Conservation (phyloP, 1,139 yeast species). For the Pichia sp. region DNA sequence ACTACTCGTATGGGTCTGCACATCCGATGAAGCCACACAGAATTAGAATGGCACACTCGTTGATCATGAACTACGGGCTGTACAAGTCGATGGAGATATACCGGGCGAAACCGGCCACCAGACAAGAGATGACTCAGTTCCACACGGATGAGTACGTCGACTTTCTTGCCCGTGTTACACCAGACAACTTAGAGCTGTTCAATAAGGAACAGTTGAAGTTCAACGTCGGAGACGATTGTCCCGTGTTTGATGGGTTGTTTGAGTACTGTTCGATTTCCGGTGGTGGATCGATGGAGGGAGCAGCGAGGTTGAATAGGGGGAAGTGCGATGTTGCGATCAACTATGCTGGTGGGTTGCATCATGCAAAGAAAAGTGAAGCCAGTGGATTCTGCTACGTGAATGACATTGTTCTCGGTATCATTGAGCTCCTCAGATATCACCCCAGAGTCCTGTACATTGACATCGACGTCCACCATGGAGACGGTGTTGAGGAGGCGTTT, state of each 20-base stretch:
- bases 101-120: slow-evolving; percentile 93
- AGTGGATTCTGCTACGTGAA: slow-evolving; percentile 94
- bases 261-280: slow-evolving; percentile 84
- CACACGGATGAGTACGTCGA: slow-evolving; percentile 97
- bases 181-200: slow-evolving; percentile 88
- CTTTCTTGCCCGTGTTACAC: slow-evolving; percentile 86
- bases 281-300: slow-evolving; percentile 92
- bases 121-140: slow-evolving; percentile 97
- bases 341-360: slow-evolving; percentile 97
- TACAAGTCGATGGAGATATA: slow-evolving; percentile 97
- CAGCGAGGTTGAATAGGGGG: slow-evolving; percentile 74
- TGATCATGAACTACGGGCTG: slow-evolving; percentile 94
- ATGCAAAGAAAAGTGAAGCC: slow-evolving; percentile 91
- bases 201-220: slow-evolving; percentile 89
- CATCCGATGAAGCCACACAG: slow-evolving; percentile 99
- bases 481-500: slow-evolving; percentile 97
- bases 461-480: slow-evolving; percentile 96
- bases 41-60: slow-evolving; percentile 96
- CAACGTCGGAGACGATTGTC: slow-evolving; percentile 97
- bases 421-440: slow-evolving; percentile 77
- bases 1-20: slow-evolving; percentile 96
- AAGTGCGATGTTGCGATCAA: slow-evolving; percentile 94
- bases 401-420: slow-evolving; percentile 85
- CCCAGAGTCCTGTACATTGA: slow-evolving; percentile 92
- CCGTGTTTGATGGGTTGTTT: slow-evolving; percentile 91